Evolutionary conservation across 2,329 filamentous ascomycete genomes (phyloP), one percentile per base, ranked within the genome.

Genomic region (Penicillium concentricum): DNA sequence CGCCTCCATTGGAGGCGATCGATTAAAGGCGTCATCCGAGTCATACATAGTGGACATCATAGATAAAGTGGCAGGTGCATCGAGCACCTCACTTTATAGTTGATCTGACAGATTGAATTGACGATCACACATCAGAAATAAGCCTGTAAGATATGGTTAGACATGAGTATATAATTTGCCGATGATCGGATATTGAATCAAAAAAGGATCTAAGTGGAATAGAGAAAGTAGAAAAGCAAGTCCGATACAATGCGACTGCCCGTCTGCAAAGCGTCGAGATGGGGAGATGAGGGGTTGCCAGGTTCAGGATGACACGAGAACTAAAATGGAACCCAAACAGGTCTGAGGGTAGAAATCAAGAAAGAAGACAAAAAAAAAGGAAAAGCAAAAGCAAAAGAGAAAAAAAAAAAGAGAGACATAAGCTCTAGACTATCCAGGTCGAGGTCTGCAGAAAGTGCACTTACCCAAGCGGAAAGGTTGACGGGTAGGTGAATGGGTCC

Each of bases 11-110:
- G 62, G 69, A 39, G 77, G 76, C 39, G 75, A 77, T 55, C 65
- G 62, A 60, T 69, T 64, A 58, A 63, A 66, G 56, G 64, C 72
- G 58, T 77, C 75, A 57, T 78, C 75, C 56, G 72, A 69, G 59
- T 77, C 73, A 66, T 76, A 76, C 61, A 67, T 67, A 56, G 76
- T 73, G 63, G 64, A 65, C 64, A 61, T 74, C 69, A 74, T 74
- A 62, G 63, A 67, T 63, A 32, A 37, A 49, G 28, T 44, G 35
- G 22, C 49, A 51, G 51, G 38, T 55, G 45, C 56, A 58, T 58
- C 45, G 28, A 45, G 45, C 45, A 55, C 52, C 52, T 41, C 20
- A 35, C 41, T 20, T 49, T 54, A 49, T 41, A 45, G 26, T 16
- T 47, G 35, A 16, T 50, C n/a, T 42, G 38, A 22, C 20, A 32